Conservation (phyloP, 352 stramenopile species). For the Halophytophthora batemanensis region DNA sequence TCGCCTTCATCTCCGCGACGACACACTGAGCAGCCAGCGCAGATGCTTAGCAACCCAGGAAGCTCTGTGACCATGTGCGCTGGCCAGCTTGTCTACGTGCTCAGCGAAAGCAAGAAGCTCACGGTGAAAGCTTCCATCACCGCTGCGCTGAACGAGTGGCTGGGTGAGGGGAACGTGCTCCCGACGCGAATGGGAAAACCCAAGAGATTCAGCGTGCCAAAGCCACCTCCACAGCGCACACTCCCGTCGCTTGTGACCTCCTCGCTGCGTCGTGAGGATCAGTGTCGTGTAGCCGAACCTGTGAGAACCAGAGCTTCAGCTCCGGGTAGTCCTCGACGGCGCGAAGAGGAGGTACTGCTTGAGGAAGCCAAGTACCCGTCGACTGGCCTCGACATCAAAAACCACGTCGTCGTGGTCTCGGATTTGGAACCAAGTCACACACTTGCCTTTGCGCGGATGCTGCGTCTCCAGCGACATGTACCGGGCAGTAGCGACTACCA, state of each 20-base stretch:
- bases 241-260: no score
- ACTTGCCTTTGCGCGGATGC: conserved; percentile 45
- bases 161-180: conserved; percentile 36
- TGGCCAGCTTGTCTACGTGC: conserved; percentile 59
- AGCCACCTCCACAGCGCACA: not conserved
- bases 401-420: conserved; percentile 64
- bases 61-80: conserved; percentile 34
- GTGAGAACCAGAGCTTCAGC: no score
- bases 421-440: conserved; percentile 44
- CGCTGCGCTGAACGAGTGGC: conserved; percentile 40
- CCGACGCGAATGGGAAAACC: conserved; percentile 17
- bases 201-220: not conserved
- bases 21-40: conserved; percentile 13
- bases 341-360: conserved; percentile 35
- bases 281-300: no score
- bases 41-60: conserved; percentile 52
- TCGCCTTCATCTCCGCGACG: not conserved
- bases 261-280: no score
- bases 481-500: conserved; percentile 37
- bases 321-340: not conserved
- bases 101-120: conserved; percentile 66
- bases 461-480: conserved; percentile 40
- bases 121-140: conserved; percentile 42
- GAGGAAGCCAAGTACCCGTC: conserved; percentile 27
- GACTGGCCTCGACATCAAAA: conserved; percentile 23